A percentile compares a stretch with the other conserved stretches of the same genome.
Evolutionary conservation across 352 stramenopile species (phyloP).

Genomic region (Phytopythium oedochilum): DNA sequence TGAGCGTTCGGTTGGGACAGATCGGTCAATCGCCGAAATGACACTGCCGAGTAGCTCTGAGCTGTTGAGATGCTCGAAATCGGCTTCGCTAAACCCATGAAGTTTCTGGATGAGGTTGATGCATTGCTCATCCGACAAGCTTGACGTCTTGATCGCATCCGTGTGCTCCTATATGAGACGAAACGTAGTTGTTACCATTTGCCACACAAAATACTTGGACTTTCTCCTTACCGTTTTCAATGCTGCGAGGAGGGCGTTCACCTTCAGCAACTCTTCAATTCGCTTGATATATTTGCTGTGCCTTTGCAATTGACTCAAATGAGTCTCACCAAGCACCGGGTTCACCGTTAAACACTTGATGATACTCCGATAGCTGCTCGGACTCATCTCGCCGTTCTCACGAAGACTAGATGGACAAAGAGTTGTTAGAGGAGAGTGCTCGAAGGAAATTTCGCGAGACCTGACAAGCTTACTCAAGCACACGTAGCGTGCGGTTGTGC

Average conservation of each 20-base stretch:
- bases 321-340: constrained; percentile 21
- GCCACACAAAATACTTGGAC: no score
- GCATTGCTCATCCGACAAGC: constrained; percentile 34
- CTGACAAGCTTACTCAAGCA: constrained; percentile 32
- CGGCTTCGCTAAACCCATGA: constrained; percentile 42
- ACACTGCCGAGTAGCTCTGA: background rate
- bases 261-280: constrained; percentile 26
- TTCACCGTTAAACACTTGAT: constrained; percentile 42
- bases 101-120: constrained; percentile 74
- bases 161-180: background rate
- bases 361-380: constrained; percentile 35
- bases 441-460: no score
- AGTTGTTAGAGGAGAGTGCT: background rate
- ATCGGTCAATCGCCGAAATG: background rate
- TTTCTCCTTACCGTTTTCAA: constrained; percentile 19
- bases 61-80: constrained; percentile 38
- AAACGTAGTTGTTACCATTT: background rate
- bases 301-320: constrained; percentile 20
- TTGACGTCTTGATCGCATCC: constrained; percentile 20
- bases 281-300: constrained; percentile 25
- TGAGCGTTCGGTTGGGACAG: constrained; percentile 12
- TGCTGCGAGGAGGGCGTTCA: constrained; percentile 31
- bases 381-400: constrained; percentile 40
- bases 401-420: constrained; percentile 16
- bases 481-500: constrained; percentile 44